These are phyloP conservation scores for Nicotiana benthamiana DNA, from an alignment of 257 asterid species.

Conservation along the genomic window DNA sequence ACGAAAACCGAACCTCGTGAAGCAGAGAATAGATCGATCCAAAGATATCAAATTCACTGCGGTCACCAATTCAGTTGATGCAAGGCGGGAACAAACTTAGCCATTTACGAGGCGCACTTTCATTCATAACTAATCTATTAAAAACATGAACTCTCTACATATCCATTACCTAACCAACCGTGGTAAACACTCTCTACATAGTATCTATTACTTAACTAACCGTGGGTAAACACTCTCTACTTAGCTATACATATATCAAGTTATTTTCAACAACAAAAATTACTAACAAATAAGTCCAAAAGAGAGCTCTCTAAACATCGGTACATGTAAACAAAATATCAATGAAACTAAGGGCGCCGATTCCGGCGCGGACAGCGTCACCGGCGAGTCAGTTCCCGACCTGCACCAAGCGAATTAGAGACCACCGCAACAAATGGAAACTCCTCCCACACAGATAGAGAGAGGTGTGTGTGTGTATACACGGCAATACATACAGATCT, in stretches of 20 bases:
- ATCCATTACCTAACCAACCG: not conserved
- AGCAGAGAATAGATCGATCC: not conserved
- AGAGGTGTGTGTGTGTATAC: not conserved
- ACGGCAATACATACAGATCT: not conserved
- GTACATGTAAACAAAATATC: not conserved
- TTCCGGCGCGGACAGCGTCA: not conserved
- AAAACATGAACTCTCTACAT: not conserved
- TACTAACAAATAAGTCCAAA: too few species aligned
- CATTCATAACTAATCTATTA: not conserved
- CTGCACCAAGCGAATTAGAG: slow-evolving; percentile 80
- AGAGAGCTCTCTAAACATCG: not conserved
- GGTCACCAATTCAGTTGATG: slow-evolving; percentile 55
- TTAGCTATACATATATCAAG: not conserved
- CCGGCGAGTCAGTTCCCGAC: slow-evolving; percentile 43
- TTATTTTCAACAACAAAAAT: not conserved
- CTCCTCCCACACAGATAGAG: slow-evolving; percentile 11
- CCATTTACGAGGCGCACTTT: not conserved
- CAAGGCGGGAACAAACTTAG: slow-evolving; percentile 46
- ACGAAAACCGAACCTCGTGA: not conserved
- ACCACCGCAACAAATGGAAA: slow-evolving; percentile 30
- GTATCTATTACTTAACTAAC: not conserved
- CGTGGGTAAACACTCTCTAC: not conserved
- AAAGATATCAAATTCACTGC: slow-evolving; percentile 23
- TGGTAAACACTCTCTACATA: not conserved
- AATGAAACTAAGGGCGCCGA: not conserved